Evolutionary conservation across 495 filamentous ascomycete species (phyloP).

Genomic region (Hypoxylon crocopeplum): DNA sequence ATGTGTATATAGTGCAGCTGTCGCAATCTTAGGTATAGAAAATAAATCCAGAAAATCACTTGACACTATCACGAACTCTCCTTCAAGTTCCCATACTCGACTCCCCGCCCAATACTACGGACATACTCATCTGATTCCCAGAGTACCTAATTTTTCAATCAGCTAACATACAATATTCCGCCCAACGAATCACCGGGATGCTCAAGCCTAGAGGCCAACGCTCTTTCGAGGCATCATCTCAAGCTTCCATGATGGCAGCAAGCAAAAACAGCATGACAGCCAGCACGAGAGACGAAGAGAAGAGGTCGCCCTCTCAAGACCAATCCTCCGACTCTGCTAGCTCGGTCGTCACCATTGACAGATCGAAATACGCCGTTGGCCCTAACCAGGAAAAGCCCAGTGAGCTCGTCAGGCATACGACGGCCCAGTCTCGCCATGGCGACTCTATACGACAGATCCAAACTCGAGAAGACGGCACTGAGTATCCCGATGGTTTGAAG

Average conservation of each 20-base stretch:
- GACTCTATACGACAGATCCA: slow-evolving; percentile 26
- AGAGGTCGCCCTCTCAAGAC: slow-evolving; percentile 24
- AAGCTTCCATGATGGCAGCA: slow-evolving; percentile 42
- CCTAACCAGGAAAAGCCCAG: slow-evolving; percentile 29
- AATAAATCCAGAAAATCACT: too few relatives aligned
- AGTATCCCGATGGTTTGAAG: slow-evolving; percentile 57
- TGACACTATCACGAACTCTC: too few relatives aligned
- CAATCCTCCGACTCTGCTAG: slow-evolving; percentile 5
- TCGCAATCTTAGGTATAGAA: too few relatives aligned
- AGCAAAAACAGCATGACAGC: slow-evolving; percentile 39
- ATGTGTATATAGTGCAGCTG: too few relatives aligned
- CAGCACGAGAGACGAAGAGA: slow-evolving; percentile 34
- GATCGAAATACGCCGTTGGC: neutral
- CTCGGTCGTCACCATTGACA: slow-evolving; percentile 2
- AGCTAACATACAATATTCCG: too few relatives aligned
- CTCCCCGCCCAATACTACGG: too few relatives aligned
- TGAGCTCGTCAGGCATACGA: slow-evolving; percentile 36
- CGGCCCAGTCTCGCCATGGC: slow-evolving; percentile 40
- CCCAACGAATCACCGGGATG: too few relatives aligned
- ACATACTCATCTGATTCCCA: too few relatives aligned
- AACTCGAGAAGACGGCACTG: slow-evolving; percentile 50
- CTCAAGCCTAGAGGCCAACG: neutral
- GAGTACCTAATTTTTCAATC: too few relatives aligned
- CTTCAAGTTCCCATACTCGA: too few relatives aligned
- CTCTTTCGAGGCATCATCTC: slow-evolving; percentile 15